Evolutionary conservation across 2,329 filamentous ascomycete species (phyloP).

Genomic region (Exophiala calicioides): DNA sequence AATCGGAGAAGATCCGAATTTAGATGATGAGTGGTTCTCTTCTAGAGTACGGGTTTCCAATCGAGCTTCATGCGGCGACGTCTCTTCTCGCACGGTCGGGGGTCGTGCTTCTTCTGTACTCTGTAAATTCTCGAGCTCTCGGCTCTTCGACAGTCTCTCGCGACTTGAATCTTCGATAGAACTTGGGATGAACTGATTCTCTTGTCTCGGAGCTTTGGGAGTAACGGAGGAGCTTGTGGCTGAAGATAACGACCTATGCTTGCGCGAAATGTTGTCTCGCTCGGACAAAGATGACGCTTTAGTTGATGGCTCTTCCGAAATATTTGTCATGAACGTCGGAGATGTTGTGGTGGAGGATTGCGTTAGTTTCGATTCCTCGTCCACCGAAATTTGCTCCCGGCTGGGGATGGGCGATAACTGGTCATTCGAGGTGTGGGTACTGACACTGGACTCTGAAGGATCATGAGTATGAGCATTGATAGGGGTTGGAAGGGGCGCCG

Average conservation of each 20-base stretch:
- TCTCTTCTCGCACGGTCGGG: too few species aligned
- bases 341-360: slow-evolving; percentile 34
- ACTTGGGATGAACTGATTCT: slow-evolving; percentile 12
- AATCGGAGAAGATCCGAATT: not conserved
- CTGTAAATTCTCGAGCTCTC: not conserved
- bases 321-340: slow-evolving; percentile 32
- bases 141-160: slow-evolving; percentile 2
- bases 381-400: slow-evolving; percentile 22
- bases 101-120: too few species aligned
- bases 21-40: not conserved
- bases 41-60: too few species aligned
- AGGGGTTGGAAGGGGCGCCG: slow-evolving; percentile 4
- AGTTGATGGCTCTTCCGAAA: slow-evolving; percentile 36
- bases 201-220: slow-evolving; percentile 19
- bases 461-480: slow-evolving; percentile 12
- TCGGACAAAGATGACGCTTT: slow-evolving; percentile 37
- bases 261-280: slow-evolving; percentile 24
- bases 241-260: slow-evolving; percentile 29
- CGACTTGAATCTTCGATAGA: not conserved
- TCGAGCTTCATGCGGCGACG: too few species aligned
- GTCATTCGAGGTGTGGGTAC: slow-evolving; percentile 6
- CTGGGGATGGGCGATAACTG: slow-evolving; percentile 18
- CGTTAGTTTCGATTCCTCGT: slow-evolving; percentile 31
- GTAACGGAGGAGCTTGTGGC: slow-evolving; percentile 30
- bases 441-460: slow-evolving; percentile 16